Evolutionary conservation across 805 yeast species (phyloP), one percentile per base, ranked within the genome.

Genomic region (Metschnikowia aberdeeniae): DNA sequence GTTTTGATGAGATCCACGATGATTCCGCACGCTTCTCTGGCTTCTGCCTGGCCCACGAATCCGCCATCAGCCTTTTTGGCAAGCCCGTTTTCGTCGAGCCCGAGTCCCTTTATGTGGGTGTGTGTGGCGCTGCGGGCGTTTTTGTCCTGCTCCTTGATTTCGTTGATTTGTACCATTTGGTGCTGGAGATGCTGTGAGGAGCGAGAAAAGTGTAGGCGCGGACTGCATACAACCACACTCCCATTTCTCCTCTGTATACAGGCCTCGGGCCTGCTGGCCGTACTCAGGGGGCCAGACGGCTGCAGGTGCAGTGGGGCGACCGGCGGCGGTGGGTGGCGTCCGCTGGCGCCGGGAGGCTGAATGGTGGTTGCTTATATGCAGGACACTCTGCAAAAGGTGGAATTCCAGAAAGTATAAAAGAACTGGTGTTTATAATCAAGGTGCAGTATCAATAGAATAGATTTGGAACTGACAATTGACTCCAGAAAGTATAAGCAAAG

Each of bases 61-160:
- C 98, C 98, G 42, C 93, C 96, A 59, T 90, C 96, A 33, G 84
- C 78, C 38, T 77, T 77, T 54, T 86, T 85, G 28, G 98, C 97
- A 32, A 76, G 66, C 32, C 97, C 96, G 50, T 78, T 82, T 55
- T 90, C 98, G 62, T 92, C 97, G 40, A 92, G 73, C 2, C 99
- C 99, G 14, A 92, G 77, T 2, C 98, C 98, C 58, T 84, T 85
- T 74, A 92, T 92, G 63, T 92, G 99, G 2, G 99, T 90, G 63
- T 92, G 99, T 4, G 99, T 93, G 1, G 98, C 96, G 1, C 96
- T 87, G 54, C 96, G 76, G 46, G 77, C 72, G 47, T 81, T 85
- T 45, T 82, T 73, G 24, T 63, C 56, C 42, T 55, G 64, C 44
- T 85, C 84, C 54, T 81, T 85, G 39, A 87, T 85, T 64, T 88